These are phyloP conservation scores for Daldinia sp. DNA, from an alignment of 2,329 filamentous ascomycete genomes.

Conservation along the genomic window DNA sequence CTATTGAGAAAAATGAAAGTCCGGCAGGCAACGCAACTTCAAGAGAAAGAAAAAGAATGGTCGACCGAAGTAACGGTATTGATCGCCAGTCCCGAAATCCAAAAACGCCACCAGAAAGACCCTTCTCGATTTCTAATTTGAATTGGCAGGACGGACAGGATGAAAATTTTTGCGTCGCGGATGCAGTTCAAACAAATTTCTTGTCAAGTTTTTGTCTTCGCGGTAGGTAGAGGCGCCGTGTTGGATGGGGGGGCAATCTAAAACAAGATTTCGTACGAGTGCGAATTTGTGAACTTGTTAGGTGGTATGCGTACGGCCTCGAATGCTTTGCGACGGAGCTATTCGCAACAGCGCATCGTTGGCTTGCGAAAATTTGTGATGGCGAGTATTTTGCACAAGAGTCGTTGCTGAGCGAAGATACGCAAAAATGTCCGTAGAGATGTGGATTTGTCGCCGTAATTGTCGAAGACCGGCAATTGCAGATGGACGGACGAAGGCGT, in stretches of 20 bases:
- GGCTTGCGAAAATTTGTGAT: constrained; percentile 38
- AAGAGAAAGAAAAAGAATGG: constrained; percentile 38
- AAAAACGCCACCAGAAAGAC: constrained; percentile 44
- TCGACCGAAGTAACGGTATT: constrained; percentile 39
- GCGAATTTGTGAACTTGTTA: constrained; percentile 27
- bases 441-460: constrained; percentile 33
- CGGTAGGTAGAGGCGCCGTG: constrained; percentile 2
- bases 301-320: constrained; percentile 38
- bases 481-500: constrained; percentile 25
- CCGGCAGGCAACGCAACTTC: constrained; percentile 32
- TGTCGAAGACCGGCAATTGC: constrained; percentile 41
- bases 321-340: constrained; percentile 50
- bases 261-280: constrained; percentile 16
- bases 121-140: constrained; percentile 26
- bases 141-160: neutral
- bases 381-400: constrained; percentile 37
- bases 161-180: neutral
- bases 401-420: constrained; percentile 15
- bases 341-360: constrained; percentile 51
- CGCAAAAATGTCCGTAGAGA: constrained; percentile 26
- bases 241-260: constrained; percentile 21
- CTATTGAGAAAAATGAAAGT: constrained; percentile 47
- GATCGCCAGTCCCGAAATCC: constrained; percentile 27
- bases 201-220: constrained; percentile 2
- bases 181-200: constrained; percentile 1